Conservation (phyloP, 169 alveolate genomes). For the Plasmodium coatneyi region DNA sequence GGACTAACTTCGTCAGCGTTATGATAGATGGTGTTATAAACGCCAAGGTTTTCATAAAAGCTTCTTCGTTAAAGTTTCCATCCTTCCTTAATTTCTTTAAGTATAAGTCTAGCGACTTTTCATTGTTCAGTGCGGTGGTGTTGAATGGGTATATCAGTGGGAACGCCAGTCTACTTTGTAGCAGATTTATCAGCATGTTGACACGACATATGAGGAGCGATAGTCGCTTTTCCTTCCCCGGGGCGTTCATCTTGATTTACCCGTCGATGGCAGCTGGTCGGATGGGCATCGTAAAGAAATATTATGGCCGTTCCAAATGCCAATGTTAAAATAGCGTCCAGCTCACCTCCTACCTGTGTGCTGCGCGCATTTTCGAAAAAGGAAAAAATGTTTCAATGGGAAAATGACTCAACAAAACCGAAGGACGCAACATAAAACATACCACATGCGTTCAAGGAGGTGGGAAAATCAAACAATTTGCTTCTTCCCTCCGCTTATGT, state of each 20-base stretch:
- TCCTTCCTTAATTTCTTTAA: conserved; percentile 62
- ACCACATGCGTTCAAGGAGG: background rate
- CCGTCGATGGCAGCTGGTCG: background rate
- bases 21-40: conserved; percentile 75
- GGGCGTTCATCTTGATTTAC: conserved; percentile 18
- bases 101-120: conserved; percentile 42
- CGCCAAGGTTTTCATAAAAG: conserved; percentile 64
- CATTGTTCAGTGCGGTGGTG: conserved; percentile 74
- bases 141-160: conserved; percentile 83
- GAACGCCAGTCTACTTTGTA: conserved; percentile 80
- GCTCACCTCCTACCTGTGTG: background rate
- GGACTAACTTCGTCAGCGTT: conserved; percentile 53
- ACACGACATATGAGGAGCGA: conserved; percentile 71
- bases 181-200: conserved; percentile 74
- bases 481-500: background rate
- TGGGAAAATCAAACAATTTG: background rate
- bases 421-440: background rate
- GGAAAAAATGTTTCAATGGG: background rate
- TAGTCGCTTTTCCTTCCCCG: conserved; percentile 50
- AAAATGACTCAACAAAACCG: background rate
- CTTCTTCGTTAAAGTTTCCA: conserved; percentile 64
- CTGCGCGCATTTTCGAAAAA: background rate
- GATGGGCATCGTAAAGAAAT: background rate
- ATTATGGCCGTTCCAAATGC: background rate
- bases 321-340: background rate